Base-by-base conservation (phyloP, 495 filamentous ascomycete species). In the Talaromyces proteolyticus region DNA sequence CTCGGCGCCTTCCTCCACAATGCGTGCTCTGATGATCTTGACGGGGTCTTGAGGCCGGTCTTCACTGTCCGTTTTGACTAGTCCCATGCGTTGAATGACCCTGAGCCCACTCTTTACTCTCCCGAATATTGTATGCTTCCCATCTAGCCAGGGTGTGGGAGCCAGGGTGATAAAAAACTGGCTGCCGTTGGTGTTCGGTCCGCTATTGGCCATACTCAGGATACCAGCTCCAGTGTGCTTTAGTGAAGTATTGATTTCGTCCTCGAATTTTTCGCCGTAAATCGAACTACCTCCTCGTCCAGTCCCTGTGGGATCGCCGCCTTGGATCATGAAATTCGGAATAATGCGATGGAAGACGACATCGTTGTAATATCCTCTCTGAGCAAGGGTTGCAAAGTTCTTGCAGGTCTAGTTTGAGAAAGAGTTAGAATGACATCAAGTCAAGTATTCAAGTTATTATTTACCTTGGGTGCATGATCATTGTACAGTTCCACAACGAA, bases 71-170 rank as follows among this genome's bases (percentile, higher is more conserved):
- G 89, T 95, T 75, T 88, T 93, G 36, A 95, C 90, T 50, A 93
- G 64, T 3, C 93, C 94, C 85, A 98, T 90, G 47, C 91, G 75
- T 72, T 89, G 82, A 38, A 98, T 86, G 6, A 95, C 74, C 29
- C 74, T 67, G 76, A 98, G 81, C 6, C 93, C 93, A 50, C 67
- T 81, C 69, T 89, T 93, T 20, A 98, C 90, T 39, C 94, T 72
- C 7, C 94, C 93, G 63, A 98, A 98, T 56, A 98, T 96, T 5
- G 93, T 96, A 68, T 98, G 93, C 66, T 95, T 95, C 22, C 90
- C 91, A 69, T 98, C 94, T 52, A 98, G 69, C 93, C 93, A 97
- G 2, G 93, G 93, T 17, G 94, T 93, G 3, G 94, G 94, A 26
- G 91, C 93, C 38, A 96, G 76, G 6, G 94, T 97, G 51, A 98